Evolutionary conservation across 768 basidiomycete genomes (phyloP), one percentile per base, ranked within the genome.

Genomic region (Boletus tomentosulus): DNA sequence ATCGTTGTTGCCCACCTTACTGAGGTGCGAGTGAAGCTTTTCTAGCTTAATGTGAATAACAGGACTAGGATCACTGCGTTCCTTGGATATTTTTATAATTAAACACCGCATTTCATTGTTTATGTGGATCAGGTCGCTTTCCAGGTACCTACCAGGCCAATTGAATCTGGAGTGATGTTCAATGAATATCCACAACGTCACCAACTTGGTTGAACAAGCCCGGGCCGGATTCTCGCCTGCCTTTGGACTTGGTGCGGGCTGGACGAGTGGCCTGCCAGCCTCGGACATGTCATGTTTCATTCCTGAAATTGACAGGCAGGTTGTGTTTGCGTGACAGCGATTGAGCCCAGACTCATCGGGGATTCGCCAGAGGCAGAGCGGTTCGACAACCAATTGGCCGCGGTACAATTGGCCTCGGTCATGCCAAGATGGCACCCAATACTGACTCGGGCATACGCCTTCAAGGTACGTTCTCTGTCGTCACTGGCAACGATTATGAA

Each of bases 41-140:
- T 52, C 46, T 25, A 50, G 54, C 49, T 42, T 30, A 19, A 47
- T 49, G 28, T 27, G 44, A 35, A 35, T 41, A 39, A 34, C 39
- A 38, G 38, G 42, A 54, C 51, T 49, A 54, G 38, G 45, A 53
- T 58, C 47, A 16, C 34, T 50, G 28, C 27, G 19, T 43, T 24
- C 31, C 53, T 37, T 28, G 50, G 35, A 48, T 22, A 27, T 46
- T 47, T 44, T 27, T 49, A 39, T 38, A 22, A 54, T 47, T 43
- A 31, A 50, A 43, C 48, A 25, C 16, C 33, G 41, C 30, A 43
- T 49, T 54, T 34, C 50, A 34, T 56, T 28, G 43, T 54, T 55
- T 53, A 44, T 65, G 60, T 58, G 65, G 61, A 65, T 60, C 66
- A 58, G 54, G 57, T 57, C 63, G 44, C 34, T 41, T 22, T 25